phyloP scores from a whole-genome alignment of 1,284 basidiomycete species.

The Singerocomus inundabilis region DNA sequence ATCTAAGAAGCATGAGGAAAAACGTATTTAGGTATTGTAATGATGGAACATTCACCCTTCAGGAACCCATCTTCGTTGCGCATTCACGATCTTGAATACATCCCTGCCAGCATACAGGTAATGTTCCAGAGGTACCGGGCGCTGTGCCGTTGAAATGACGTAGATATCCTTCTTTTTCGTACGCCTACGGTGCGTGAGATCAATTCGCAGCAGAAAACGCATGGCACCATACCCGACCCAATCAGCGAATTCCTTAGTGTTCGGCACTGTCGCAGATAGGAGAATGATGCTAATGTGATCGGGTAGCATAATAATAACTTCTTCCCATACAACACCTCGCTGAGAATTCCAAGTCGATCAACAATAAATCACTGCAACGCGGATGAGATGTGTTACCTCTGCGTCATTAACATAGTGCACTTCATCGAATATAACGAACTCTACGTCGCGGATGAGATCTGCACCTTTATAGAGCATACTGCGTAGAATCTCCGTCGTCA shows the following conservation, averaged over 20 bases:
- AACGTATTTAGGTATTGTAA: slow-evolving; percentile 2
- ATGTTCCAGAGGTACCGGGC: slow-evolving; percentile 97
- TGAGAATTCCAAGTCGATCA: slow-evolving; percentile 36
- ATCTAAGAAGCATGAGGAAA: slow-evolving; percentile 45
- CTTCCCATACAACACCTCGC: slow-evolving; percentile 99
- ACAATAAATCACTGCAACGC: slow-evolving; percentile 1
- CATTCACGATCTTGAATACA: slow-evolving; percentile 90
- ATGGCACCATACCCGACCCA: slow-evolving; percentile 88
- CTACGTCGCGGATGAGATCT: slow-evolving; percentile 97
- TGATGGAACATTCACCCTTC: slow-evolving; percentile 54
- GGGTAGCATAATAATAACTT: slow-evolving; percentile 99
- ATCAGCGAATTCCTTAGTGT: slow-evolving; percentile 97
- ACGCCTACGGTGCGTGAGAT: slow-evolving; percentile 52
- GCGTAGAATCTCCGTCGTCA: slow-evolving; percentile 98
- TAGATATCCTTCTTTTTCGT: slow-evolving; percentile 99
- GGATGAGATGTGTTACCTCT: slow-evolving; percentile 60
- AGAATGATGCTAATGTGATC: slow-evolving; percentile 97
- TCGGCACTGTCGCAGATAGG: slow-evolving; percentile 96
- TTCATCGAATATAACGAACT: slow-evolving; percentile 99
- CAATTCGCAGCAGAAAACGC: slow-evolving; percentile 2
- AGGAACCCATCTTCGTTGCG: slow-evolving; percentile 73
- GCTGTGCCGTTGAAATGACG: slow-evolving; percentile 95
- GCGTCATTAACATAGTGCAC: slow-evolving; percentile 99
- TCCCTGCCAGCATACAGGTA: slow-evolving; percentile 94
- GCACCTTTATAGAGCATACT: slow-evolving; percentile 99